Percentiles rank a stretch among this genome's conserved stretches.
Conservation (phyloP, 192 early-diverging fungal genomes). For the Backusella luteola region DNA sequence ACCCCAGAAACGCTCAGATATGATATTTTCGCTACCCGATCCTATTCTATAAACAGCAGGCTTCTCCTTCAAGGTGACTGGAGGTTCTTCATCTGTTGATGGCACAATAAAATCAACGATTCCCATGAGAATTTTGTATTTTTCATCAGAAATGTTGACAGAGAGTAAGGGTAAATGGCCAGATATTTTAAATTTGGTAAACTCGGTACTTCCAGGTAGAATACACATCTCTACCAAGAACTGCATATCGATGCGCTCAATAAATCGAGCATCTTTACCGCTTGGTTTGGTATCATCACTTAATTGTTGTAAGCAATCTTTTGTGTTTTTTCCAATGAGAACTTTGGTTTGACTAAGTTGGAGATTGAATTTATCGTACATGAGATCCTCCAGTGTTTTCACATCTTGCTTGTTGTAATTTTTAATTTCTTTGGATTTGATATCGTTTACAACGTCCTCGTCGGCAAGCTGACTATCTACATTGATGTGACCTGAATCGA, state of each 20-base stretch:
- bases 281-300: slow-evolving; percentile 28
- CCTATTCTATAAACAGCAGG: not conserved
- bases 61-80: slow-evolving; percentile 3
- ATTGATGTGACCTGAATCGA: slow-evolving; percentile 81
- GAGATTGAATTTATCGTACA: slow-evolving; percentile 84
- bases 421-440: slow-evolving; percentile 60
- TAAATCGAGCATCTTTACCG: slow-evolving; percentile 50
- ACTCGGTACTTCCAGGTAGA: slow-evolving; percentile 61
- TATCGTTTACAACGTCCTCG: slow-evolving; percentile 51
- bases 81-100: slow-evolving; percentile 8
- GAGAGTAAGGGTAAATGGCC: slow-evolving; percentile 70
- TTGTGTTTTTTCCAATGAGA: slow-evolving; percentile 51
- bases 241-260: slow-evolving; percentile 70
- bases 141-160: slow-evolving; percentile 77
- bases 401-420: slow-evolving; percentile 56
- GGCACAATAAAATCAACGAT: slow-evolving; percentile 66
- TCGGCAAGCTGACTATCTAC: slow-evolving; percentile 73
- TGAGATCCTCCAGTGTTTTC: slow-evolving; percentile 57
- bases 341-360: slow-evolving; percentile 68
- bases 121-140: slow-evolving; percentile 79
- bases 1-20: slow-evolving; percentile 1
- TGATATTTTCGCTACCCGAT: not conserved
- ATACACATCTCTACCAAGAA: slow-evolving; percentile 76
- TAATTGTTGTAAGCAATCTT: slow-evolving; percentile 21
- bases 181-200: slow-evolving; percentile 65